A percentile compares a stretch with the other conserved stretches of the same genome.
phyloP scores from a whole-genome alignment of 768 basidiomycete species.

The Podaxis pistillaris region DNA sequence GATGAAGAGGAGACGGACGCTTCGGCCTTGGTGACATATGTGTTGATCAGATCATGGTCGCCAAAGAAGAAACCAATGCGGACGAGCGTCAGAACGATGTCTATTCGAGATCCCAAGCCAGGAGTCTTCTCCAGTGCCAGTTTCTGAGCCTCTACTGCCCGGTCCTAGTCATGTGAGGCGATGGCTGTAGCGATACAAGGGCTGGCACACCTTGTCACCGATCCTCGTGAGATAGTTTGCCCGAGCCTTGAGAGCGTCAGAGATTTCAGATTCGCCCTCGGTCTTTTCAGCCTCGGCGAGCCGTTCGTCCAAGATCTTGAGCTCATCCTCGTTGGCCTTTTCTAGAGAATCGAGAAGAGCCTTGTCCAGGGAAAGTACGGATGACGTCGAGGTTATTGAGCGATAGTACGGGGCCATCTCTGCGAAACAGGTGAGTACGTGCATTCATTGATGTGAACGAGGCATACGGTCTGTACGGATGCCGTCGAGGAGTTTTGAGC shows the following conservation, averaged over 20 bases:
- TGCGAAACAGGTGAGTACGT: constrained; percentile 25
- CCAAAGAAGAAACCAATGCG: constrained; percentile 90
- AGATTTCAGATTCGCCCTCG: constrained; percentile 92
- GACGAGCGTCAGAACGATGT: constrained; percentile 85
- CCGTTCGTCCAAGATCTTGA: constrained; percentile 72
- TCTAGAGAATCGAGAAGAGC: constrained; percentile 58
- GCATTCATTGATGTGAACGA: constrained; percentile 6
- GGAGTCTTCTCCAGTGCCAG: constrained; percentile 89
- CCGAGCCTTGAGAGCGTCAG: constrained; percentile 78
- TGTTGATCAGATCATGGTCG: constrained; percentile 68
- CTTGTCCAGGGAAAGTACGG: constrained; percentile 47
- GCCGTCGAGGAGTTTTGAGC: constrained; percentile 62
- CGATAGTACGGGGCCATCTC: constrained; percentile 90
- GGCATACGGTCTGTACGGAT: constrained; percentile 78
- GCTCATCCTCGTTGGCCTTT: constrained; percentile 67
- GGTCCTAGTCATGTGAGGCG: constrained; percentile 48
- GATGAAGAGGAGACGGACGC: constrained; percentile 47
- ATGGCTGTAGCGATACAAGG: constrained; percentile 27
- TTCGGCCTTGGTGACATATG: constrained; percentile 77
- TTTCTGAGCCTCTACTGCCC: constrained; percentile 77
- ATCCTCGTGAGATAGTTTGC: constrained; percentile 88
- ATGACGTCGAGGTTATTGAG: constrained; percentile 48
- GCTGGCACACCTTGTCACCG: constrained; percentile 66
- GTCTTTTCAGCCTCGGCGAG: constrained; percentile 86
- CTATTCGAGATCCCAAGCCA: constrained; percentile 90